These are phyloP conservation scores for Quercus mongolica DNA, from an alignment of 306 rosid species.

Conservation along the genomic window DNA sequence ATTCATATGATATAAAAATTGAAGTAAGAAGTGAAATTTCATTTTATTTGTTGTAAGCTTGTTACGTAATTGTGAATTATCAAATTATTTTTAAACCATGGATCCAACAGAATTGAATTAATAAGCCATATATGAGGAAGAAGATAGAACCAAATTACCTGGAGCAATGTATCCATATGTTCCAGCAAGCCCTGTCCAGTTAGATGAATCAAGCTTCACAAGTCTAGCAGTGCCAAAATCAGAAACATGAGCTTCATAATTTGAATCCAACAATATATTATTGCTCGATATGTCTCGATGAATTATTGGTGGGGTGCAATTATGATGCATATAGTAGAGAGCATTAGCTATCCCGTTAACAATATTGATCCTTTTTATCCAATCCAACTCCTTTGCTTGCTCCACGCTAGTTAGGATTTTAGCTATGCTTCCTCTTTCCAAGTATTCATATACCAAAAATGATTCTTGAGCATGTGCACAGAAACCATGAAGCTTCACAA, in stretches of 20 bases:
- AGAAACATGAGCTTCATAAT: conserved; percentile 34
- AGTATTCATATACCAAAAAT: background rate
- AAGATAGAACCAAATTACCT: conserved; percentile 16
- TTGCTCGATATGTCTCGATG: conserved; percentile 43
- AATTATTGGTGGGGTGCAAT: conserved; percentile 19
- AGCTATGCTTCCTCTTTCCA: conserved; percentile 36
- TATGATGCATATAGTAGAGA: conserved; percentile 32
- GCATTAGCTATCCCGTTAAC: conserved; percentile 34
- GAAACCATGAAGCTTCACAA: no score
- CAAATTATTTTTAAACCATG: no score
- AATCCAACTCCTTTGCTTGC: conserved; percentile 26
- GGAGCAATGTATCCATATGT: conserved; percentile 48
- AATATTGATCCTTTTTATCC: conserved; percentile 22
- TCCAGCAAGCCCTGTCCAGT: conserved; percentile 40
- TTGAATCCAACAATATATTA: conserved; percentile 30
- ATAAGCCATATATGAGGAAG: no score
- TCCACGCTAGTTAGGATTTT: conserved; percentile 11
- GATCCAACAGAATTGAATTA: no score
- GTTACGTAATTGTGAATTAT: no score
- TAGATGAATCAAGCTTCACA: conserved; percentile 19
- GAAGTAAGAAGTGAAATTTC: no score
- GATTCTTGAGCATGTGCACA: no score
- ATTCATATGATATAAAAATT: no score
- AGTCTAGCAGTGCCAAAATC: conserved; percentile 14
- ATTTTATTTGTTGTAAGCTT: no score